Percentiles rank a stretch among this genome's conserved stretches.
phyloP scores from a whole-genome alignment of 2,329 filamentous ascomycete species.

The Calonectria pseudoturangicola region DNA sequence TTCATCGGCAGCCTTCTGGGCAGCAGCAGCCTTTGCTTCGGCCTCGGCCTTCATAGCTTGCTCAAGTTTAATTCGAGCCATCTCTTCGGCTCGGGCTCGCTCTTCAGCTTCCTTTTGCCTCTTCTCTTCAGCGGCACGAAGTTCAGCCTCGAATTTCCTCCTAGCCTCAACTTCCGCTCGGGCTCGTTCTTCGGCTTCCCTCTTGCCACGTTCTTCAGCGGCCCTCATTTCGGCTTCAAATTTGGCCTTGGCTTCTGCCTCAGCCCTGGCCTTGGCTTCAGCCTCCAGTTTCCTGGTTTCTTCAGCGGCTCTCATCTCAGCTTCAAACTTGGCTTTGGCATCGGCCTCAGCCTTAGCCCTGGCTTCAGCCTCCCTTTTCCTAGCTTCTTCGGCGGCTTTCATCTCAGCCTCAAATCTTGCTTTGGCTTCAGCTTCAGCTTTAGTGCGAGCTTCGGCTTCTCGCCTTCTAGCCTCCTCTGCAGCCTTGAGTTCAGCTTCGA shows the following conservation, averaged over 20 bases:
- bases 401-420: slow-evolving; percentile 68
- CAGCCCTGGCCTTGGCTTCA: slow-evolving; percentile 66
- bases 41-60: slow-evolving; percentile 64
- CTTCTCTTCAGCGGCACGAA: slow-evolving; percentile 66
- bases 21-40: slow-evolving; percentile 66
- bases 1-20: slow-evolving; percentile 64
- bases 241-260: slow-evolving; percentile 68
- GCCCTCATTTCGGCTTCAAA: slow-evolving; percentile 67
- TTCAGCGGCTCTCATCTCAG: slow-evolving; percentile 66
- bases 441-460: slow-evolving; percentile 63
- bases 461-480: slow-evolving; percentile 61
- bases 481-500: slow-evolving; percentile 61
- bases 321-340: slow-evolving; percentile 68
- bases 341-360: slow-evolving; percentile 66
- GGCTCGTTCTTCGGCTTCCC: slow-evolving; percentile 67
- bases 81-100: slow-evolving; percentile 67
- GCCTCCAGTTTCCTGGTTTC: slow-evolving; percentile 67
- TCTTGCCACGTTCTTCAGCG: slow-evolving; percentile 68
- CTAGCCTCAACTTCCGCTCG: slow-evolving; percentile 62
- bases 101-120: slow-evolving; percentile 63
- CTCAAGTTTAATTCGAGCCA: slow-evolving; percentile 64
- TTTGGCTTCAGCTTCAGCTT: slow-evolving; percentile 66
- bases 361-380: slow-evolving; percentile 69
- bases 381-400: slow-evolving; percentile 65
- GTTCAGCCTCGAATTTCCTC: slow-evolving; percentile 63